These are phyloP conservation scores for Amanita jacksonii DNA, from an alignment of 768 basidiomycete genomes.

Conservation along the genomic window DNA sequence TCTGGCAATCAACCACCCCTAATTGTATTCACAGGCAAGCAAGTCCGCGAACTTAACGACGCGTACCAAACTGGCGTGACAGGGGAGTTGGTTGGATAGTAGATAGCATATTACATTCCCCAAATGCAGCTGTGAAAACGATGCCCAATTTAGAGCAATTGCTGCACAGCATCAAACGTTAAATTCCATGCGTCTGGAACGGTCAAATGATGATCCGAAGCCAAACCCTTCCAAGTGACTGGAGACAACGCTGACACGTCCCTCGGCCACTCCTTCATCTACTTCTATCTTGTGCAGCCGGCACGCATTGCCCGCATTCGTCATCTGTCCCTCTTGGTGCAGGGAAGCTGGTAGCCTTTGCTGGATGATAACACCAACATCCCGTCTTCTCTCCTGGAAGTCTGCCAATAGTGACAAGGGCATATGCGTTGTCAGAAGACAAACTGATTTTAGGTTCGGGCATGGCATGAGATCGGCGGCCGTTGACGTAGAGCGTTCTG, in stretches of 20 bases:
- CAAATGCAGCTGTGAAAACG: no score
- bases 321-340: no score
- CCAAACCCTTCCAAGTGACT: slow-evolving; percentile 7
- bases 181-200: neutral
- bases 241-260: neutral
- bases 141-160: no score
- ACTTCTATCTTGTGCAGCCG: neutral
- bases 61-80: slow-evolving; percentile 4
- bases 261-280: slow-evolving; percentile 1
- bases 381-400: neutral
- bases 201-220: slow-evolving; percentile 7
- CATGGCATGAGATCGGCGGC: neutral
- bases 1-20: neutral
- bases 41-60: slow-evolving; percentile 5
- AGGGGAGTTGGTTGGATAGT: slow-evolving; percentile 3
- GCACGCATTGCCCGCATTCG: neutral
- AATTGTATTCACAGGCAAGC: neutral
- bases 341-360: neutral
- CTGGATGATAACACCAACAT: neutral
- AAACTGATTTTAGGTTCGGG: neutral
- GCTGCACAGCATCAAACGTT: neutral
- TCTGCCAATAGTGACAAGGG: neutral
- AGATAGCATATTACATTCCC: slow-evolving; percentile 4
- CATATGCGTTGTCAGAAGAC: neutral
- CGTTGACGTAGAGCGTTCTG: neutral